phyloP scores from a whole-genome alignment of 805 yeast genomes.

The Schwanniomyces polymorphus region DNA sequence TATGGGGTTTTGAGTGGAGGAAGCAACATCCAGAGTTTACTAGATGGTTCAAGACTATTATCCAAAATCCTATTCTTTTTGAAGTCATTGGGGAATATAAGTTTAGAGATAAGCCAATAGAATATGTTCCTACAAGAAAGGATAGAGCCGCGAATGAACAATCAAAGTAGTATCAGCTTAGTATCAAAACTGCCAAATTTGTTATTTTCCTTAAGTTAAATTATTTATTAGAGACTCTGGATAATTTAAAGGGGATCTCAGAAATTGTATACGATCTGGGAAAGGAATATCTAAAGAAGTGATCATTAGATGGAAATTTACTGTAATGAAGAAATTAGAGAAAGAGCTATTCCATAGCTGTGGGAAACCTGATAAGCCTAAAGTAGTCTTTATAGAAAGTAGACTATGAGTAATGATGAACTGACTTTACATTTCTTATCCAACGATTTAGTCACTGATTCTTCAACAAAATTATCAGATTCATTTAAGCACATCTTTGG shows the following conservation, averaged over 20 bases:
- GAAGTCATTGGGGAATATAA: slow-evolving; percentile 51
- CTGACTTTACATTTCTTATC: slow-evolving; percentile 97
- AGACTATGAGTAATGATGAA: slow-evolving; percentile 96
- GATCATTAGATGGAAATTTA: too few species aligned
- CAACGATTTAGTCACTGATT: slow-evolving; percentile 95
- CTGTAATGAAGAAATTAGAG: slow-evolving; percentile 97
- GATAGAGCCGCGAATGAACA: slow-evolving; percentile 40
- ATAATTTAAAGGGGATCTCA: too few species aligned
- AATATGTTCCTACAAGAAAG: slow-evolving; percentile 71
- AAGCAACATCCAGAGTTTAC: slow-evolving; percentile 57
- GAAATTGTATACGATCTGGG: too few species aligned
- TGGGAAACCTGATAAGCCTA: slow-evolving; percentile 86
- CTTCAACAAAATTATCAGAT: slow-evolving; percentile 90
- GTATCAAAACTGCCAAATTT: too few species aligned
- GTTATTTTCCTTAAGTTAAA: too few species aligned
- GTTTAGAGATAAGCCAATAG: slow-evolving; percentile 65
- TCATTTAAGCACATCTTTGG: slow-evolving; percentile 96
- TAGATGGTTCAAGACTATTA: slow-evolving; percentile 72
- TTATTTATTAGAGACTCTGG: too few species aligned
- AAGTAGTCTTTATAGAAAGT: slow-evolving; percentile 95
- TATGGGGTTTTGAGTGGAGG: slow-evolving; percentile 69
- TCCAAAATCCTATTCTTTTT: slow-evolving; percentile 45
- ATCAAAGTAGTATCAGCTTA: too few species aligned
- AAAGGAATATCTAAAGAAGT: too few species aligned
- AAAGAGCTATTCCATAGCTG: slow-evolving; percentile 94